Conservation (phyloP, 2,329 filamentous ascomycete species). For the Fusarium compactum region DNA sequence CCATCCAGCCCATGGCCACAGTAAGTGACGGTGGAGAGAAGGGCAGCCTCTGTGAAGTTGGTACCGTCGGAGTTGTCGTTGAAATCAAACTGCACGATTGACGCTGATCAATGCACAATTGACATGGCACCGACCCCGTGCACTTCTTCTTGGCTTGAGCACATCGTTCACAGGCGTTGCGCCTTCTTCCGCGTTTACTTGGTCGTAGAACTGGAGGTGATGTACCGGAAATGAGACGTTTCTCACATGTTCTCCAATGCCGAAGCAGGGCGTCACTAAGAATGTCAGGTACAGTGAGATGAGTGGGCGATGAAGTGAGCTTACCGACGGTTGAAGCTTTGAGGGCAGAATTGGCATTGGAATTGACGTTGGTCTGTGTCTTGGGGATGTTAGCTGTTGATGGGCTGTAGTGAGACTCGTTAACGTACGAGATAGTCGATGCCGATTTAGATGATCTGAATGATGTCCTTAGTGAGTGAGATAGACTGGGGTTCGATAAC, state of each 20-base stretch:
- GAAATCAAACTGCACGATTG: conserved; percentile 4
- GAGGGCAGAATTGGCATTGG: conserved; percentile 1
- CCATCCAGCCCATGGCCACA: not conserved
- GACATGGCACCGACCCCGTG: conserved; percentile 5
- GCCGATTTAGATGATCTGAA: not conserved
- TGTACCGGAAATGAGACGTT: not conserved
- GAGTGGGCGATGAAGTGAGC: not conserved
- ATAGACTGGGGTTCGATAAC: not conserved
- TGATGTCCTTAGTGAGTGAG: not conserved
- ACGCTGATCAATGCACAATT: conserved; percentile 8
- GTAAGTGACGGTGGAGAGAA: no score
- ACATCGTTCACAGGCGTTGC: conserved; percentile 9
- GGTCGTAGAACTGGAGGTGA: not conserved
- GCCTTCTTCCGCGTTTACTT: conserved; percentile 11
- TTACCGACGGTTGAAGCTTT: conserved; percentile 21
- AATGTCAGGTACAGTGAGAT: rapidly evolving
- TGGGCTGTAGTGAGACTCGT: no score
- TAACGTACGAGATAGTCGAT: not conserved
- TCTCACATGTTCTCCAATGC: conserved; percentile 25
- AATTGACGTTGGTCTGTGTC: not conserved
- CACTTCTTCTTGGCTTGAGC: conserved; percentile 19
- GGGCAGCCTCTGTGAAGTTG: no score
- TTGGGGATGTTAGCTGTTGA: not conserved
- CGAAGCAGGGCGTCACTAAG: conserved; percentile 23
- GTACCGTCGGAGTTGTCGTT: not conserved